Conservation (phyloP, 129 eudicot genomes). For the Flaveria trinervia region DNA sequence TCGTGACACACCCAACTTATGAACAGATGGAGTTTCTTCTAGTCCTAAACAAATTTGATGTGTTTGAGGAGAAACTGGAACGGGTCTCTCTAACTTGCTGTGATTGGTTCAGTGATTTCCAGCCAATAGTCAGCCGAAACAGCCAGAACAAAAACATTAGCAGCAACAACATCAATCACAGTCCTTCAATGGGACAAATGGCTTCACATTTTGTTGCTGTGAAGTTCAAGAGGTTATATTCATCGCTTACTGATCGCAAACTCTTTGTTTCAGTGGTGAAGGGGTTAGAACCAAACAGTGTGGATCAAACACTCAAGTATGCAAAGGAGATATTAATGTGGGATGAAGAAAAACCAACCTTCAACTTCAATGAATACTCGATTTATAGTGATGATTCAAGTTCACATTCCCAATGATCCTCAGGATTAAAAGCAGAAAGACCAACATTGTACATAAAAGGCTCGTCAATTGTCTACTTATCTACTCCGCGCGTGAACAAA, state of each 20-base stretch:
- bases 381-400: constrained; percentile 64
- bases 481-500: not conserved
- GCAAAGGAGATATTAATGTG: constrained; percentile 87
- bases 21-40: constrained; percentile 87
- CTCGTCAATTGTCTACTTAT: not conserved
- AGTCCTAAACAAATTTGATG: constrained; percentile 77
- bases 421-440: constrained; percentile 5
- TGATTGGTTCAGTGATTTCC: constrained; percentile 91
- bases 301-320: constrained; percentile 77
- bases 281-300: constrained; percentile 80
- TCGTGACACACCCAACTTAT: constrained; percentile 82
- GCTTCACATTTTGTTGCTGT: constrained; percentile 83
- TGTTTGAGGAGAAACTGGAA: constrained; percentile 84
- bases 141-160: constrained; percentile 51
- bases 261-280: constrained; percentile 76
- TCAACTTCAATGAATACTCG: constrained; percentile 65
- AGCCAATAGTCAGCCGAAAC: constrained; percentile 71
- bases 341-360: constrained; percentile 83
- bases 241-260: constrained; percentile 65
- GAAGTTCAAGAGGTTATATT: constrained; percentile 77
- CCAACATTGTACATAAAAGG: constrained; percentile 24
- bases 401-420: constrained; percentile 52
- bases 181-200: constrained; percentile 84
- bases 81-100: constrained; percentile 61
- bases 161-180: constrained; percentile 61